phyloP scores from a whole-genome alignment of 2,329 filamentous ascomycete genomes.

The Xylaria sp. region DNA sequence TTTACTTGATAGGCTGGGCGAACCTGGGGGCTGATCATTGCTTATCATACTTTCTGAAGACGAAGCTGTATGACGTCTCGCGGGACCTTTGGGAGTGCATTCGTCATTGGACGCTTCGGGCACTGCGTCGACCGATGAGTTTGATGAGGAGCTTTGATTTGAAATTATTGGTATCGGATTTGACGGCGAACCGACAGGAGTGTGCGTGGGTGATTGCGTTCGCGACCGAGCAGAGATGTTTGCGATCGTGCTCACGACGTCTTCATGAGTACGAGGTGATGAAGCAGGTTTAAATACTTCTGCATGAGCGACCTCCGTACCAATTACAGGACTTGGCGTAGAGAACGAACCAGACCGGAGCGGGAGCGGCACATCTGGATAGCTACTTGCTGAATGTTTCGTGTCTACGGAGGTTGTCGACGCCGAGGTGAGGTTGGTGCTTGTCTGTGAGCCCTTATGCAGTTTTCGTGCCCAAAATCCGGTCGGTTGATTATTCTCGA shows the following conservation, averaged over 20 bases:
- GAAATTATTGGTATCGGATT: constrained; percentile 39
- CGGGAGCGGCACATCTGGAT: constrained; percentile 61
- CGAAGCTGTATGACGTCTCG: constrained; percentile 47
- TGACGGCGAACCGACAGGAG: constrained; percentile 45
- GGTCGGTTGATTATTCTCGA: constrained; percentile 54
- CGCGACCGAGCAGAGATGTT: constrained; percentile 55
- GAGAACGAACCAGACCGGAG: constrained; percentile 73
- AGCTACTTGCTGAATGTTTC: constrained; percentile 54
- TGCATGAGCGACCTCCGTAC: constrained; percentile 73
- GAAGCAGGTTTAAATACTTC: constrained; percentile 70
- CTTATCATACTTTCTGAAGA: constrained; percentile 46
- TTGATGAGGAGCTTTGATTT: constrained; percentile 37
- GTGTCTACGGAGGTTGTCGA: constrained; percentile 63
- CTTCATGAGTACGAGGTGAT: constrained; percentile 66
- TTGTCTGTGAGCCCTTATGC: constrained; percentile 51
- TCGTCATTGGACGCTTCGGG: constrained; percentile 37
- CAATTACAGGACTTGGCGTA: constrained; percentile 72
- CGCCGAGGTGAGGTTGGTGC: constrained; percentile 49
- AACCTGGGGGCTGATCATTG: constrained; percentile 37
- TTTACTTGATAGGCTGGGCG: constrained; percentile 43
- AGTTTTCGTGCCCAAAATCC: constrained; percentile 64
- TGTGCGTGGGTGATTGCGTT: constrained; percentile 53
- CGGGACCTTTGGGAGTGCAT: constrained; percentile 41
- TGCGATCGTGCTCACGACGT: constrained; percentile 73
- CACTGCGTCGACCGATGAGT: constrained; percentile 44